phyloP scores from a whole-genome alignment of 1,139 yeast species.

The Blastobotrys petasosporus region DNA sequence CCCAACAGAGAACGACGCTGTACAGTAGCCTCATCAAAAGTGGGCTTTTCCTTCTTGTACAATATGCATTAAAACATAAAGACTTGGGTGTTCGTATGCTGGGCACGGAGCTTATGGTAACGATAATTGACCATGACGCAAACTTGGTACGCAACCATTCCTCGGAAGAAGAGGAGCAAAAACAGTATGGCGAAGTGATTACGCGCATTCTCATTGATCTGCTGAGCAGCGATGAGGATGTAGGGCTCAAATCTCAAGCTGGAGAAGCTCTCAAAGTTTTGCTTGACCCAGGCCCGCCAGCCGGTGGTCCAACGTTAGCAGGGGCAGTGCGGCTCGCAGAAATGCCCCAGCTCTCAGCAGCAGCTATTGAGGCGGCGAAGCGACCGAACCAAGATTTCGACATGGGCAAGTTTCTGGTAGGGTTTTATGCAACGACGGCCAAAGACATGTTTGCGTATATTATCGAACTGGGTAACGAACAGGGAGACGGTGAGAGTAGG shows the following conservation, averaged over 20 bases:
- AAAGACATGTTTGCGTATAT: conserved; percentile 1
- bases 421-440: conserved; percentile 4
- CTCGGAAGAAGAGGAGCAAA: conserved; percentile 1
- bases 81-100: conserved; percentile 52
- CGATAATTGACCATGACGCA: conserved; percentile 82
- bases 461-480: not conserved
- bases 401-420: conserved; percentile 3
- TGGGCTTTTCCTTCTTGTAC: conserved; percentile 67
- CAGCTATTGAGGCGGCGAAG: too few relatives aligned
- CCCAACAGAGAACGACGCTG: conserved; percentile 58
- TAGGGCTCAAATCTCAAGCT: conserved; percentile 76
- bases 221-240: conserved; percentile 55
- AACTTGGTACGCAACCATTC: conserved; percentile 3
- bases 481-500: too few relatives aligned
- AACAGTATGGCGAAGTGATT: conserved; percentile 26
- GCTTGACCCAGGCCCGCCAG: conserved; percentile 8
- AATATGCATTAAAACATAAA: conserved; percentile 55
- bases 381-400: not conserved
- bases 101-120: conserved; percentile 76
- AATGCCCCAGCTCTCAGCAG: too few relatives aligned
- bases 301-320: conserved; percentile 8
- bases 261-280: conserved; percentile 74
- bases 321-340: not conserved
- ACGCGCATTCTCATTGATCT: conserved; percentile 56
- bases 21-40: conserved; percentile 56